Evolutionary conservation across 139 green algal genomes (phyloP).

Genomic region (Chlamydomonas asymmetrica): DNA sequence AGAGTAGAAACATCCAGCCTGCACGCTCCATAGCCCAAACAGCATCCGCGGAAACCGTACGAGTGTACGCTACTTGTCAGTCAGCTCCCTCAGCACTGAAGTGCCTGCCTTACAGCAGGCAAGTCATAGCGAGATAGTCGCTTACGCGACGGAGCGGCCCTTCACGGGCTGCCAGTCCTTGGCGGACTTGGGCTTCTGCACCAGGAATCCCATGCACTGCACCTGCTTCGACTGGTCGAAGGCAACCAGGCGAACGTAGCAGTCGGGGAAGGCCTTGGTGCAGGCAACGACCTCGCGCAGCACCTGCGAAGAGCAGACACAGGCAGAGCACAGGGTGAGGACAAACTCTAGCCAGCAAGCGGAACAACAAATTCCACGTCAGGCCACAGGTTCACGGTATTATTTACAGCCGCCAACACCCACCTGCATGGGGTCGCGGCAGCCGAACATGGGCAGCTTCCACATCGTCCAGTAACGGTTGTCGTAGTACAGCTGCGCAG

Average conservation of each 20-base stretch:
- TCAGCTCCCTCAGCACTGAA: slow-evolving; percentile 2
- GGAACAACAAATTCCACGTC: background rate
- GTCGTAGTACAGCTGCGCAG: slow-evolving; percentile 80
- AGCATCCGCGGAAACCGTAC: too few relatives aligned
- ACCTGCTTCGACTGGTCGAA: slow-evolving; percentile 79
- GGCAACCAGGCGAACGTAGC: slow-evolving; percentile 92
- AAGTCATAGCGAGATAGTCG: background rate
- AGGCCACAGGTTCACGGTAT: background rate
- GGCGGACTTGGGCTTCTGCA: slow-evolving; percentile 53
- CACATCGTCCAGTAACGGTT: slow-evolving; percentile 99
- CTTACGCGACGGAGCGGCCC: slow-evolving; percentile 24
- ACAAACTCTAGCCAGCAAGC: background rate
- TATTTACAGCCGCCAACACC: background rate
- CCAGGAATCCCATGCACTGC: slow-evolving; percentile 68
- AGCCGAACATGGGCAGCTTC: slow-evolving; percentile 99
- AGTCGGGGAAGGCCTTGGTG: slow-evolving; percentile 88
- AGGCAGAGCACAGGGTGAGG: too few relatives aligned
- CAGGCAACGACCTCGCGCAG: slow-evolving; percentile 85
- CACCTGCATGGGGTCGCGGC: slow-evolving; percentile 86
- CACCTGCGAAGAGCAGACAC: too few relatives aligned
- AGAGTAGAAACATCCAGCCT: too few relatives aligned
- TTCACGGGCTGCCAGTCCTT: slow-evolving; percentile 64
- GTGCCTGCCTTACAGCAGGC: background rate
- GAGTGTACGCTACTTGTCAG: too few relatives aligned
- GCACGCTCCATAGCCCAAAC: too few relatives aligned